phyloP scores from a whole-genome alignment of 2,329 filamentous ascomycete species.

The Anisogramma anomala region DNA sequence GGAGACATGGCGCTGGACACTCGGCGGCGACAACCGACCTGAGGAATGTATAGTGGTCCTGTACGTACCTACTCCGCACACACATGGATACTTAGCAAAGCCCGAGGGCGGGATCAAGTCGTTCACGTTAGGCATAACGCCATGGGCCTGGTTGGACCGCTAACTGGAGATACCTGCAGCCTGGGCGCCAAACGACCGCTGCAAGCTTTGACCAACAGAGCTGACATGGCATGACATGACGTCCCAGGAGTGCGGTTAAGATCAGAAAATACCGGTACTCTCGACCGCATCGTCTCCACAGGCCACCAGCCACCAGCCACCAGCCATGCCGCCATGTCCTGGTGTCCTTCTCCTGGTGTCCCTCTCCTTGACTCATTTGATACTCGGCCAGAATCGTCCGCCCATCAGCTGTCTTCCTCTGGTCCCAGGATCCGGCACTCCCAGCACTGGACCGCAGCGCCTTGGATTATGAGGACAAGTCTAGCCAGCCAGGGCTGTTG shows the following conservation, averaged over 20 bases:
- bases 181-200: no score
- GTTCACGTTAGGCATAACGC: no score
- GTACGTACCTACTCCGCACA: no score
- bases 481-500: conserved; percentile 26
- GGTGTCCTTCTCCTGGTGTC: neutral
- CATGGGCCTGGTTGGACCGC: no score
- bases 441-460: neutral
- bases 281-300: neutral
- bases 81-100: no score
- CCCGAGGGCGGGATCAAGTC: no score
- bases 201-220: no score
- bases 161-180: no score
- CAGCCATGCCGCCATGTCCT: neutral
- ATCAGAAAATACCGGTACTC: neutral
- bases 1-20: no score
- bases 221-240: neutral
- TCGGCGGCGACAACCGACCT: no score
- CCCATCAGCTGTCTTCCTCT: neutral
- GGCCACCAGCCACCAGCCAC: neutral
- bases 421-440: neutral
- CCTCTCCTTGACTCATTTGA: neutral
- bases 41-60: no score
- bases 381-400: neutral
- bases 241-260: neutral
- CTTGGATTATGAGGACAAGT: conserved; percentile 6